Conservation (phyloP, 306 rosid genomes). For the Cyclanthera cordifolia region DNA sequence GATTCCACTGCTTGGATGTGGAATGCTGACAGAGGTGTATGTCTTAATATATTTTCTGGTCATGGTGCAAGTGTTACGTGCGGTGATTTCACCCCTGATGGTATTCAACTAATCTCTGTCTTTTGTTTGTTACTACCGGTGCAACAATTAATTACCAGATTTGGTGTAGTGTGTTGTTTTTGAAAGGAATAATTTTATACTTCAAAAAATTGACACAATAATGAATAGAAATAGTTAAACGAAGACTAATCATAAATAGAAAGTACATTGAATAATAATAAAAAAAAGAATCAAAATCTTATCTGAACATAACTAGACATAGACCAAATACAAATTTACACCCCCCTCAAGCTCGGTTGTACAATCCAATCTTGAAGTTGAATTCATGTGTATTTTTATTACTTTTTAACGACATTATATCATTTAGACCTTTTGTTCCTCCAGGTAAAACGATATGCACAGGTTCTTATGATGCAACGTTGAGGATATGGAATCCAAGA, state of each 20-base stretch:
- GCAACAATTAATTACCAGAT: background rate
- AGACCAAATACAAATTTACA: background rate
- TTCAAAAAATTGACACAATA: too few relatives aligned
- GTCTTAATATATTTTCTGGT: constrained; percentile 54
- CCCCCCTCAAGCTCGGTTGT: background rate
- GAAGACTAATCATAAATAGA: background rate
- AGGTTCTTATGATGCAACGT: constrained; percentile 79
- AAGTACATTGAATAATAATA: background rate
- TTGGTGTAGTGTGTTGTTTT: background rate
- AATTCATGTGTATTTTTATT: background rate
- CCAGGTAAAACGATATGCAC: constrained; percentile 76
- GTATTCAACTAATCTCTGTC: constrained; percentile 32
- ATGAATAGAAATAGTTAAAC: too few relatives aligned
- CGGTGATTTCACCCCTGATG: constrained; percentile 96
- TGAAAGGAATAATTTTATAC: too few relatives aligned
- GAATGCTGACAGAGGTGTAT: constrained; percentile 53
- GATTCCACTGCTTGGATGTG: constrained; percentile 83
- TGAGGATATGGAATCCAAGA: constrained; percentile 89
- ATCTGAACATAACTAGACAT: background rate
- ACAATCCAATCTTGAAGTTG: background rate
- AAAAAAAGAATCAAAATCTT: background rate
- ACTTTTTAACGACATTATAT: background rate
- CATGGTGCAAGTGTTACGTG: constrained; percentile 73
- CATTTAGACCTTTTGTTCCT: constrained; percentile 13
- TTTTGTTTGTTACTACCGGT: background rate